Percentiles rank a stretch among this genome's conserved stretches.
These are phyloP conservation scores for Eucalyptus decipiens DNA, from an alignment of 345 rosid species.

Conservation along the genomic window DNA sequence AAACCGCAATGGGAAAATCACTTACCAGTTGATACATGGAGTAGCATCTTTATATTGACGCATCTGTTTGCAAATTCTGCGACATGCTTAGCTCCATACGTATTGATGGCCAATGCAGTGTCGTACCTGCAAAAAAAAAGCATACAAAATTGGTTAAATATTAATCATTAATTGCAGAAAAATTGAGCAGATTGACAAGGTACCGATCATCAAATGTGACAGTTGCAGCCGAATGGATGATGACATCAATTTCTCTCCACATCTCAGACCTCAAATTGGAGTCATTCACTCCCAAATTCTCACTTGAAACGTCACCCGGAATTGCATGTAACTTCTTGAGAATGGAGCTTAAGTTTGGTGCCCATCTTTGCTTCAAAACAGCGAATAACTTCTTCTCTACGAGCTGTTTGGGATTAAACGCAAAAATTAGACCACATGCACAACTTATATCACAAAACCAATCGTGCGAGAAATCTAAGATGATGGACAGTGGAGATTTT, in stretches of 20 bases:
- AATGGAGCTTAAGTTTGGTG: neutral
- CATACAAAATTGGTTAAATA: neutral
- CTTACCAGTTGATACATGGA: neutral
- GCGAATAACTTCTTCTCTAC: neutral
- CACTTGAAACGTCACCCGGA: neutral
- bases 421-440: neutral
- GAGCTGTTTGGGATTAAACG: neutral
- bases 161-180: neutral
- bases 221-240: neutral
- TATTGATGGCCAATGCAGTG: neutral
- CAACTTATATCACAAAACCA: neutral
- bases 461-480: neutral
- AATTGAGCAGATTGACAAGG: neutral
- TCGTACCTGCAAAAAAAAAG: neutral
- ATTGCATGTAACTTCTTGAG: neutral
- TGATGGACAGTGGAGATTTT: neutral
- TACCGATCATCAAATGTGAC: neutral
- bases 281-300: neutral
- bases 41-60: neutral
- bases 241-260: neutral
- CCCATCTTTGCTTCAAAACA: neutral
- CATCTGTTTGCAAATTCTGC: neutral
- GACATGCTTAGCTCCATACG: neutral
- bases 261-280: neutral
- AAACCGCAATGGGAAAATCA: neutral